phyloP scores from a whole-genome alignment of 139 green algal genomes.

The Chlorella sp. region DNA sequence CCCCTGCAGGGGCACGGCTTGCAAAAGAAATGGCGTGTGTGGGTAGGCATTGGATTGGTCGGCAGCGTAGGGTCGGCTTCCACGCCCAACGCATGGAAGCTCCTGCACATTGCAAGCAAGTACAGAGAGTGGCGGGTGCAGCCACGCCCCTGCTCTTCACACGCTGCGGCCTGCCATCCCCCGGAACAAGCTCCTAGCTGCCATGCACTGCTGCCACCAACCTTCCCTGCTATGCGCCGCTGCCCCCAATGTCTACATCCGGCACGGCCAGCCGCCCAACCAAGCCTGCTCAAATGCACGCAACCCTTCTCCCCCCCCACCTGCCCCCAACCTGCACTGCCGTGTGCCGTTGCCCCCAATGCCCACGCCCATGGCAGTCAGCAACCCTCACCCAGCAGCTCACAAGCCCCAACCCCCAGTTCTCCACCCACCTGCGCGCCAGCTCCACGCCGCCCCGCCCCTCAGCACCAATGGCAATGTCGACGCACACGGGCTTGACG shows the following conservation, averaged over 20 bases:
- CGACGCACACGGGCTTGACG: conserved; percentile 6
- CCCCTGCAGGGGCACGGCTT: background rate
- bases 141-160: too few relatives aligned
- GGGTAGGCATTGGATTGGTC: too few relatives aligned
- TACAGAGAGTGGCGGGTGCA: background rate
- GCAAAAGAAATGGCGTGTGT: too few relatives aligned
- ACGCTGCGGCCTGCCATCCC: too few relatives aligned
- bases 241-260: background rate
- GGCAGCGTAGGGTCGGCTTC: conserved; percentile 36
- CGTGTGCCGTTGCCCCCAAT: conserved; percentile 23
- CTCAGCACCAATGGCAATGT: conserved; percentile 34
- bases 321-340: conserved; percentile 18
- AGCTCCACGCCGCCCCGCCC: conserved; percentile 37
- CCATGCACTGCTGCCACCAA: too few relatives aligned
- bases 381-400: background rate
- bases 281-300: background rate
- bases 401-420: too few relatives aligned
- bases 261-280: conserved; percentile 23
- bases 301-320: conserved; percentile 13
- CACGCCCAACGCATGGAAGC: conserved; percentile 34
- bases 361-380: conserved; percentile 27
- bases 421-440: conserved; percentile 24
- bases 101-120: background rate
- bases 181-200: too few relatives aligned
- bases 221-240: too few relatives aligned